A percentile compares a stretch with the other conserved stretches of the same genome.
Evolutionary conservation across 208 protist genomes (phyloP).

Genomic region (Leishmania gerbilli): DNA sequence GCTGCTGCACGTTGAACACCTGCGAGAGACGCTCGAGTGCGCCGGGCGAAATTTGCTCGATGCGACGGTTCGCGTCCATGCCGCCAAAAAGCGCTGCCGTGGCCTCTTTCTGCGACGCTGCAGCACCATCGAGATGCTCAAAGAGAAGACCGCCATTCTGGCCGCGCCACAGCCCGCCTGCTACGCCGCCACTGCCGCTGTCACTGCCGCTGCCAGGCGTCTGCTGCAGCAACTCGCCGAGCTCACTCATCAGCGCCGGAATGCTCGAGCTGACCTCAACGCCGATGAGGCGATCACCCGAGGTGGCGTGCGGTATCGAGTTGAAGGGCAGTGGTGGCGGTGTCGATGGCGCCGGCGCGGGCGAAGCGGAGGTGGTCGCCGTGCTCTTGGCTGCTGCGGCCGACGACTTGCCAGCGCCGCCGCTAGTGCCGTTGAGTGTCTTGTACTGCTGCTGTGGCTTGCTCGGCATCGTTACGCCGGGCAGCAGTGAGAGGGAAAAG

Average conservation of each 20-base stretch:
- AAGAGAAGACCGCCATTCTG: slow-evolving; percentile 40
- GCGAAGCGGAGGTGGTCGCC: background rate
- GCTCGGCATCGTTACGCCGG: slow-evolving; percentile 15
- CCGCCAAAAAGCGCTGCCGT: slow-evolving; percentile 17
- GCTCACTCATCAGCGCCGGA: slow-evolving; percentile 35
- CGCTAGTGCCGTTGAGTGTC: slow-evolving; percentile 9
- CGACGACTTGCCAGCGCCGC: slow-evolving; percentile 6
- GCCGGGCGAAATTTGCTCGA: slow-evolving; percentile 24
- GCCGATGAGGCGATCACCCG: slow-evolving; percentile 25
- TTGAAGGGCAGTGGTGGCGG: slow-evolving; percentile 20
- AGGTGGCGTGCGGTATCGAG: slow-evolving; percentile 33
- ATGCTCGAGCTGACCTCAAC: slow-evolving; percentile 31
- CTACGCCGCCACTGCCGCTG: slow-evolving; percentile 3
- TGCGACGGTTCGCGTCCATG: slow-evolving; percentile 17
- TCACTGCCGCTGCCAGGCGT: slow-evolving; percentile 14
- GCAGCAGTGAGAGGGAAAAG: background rate
- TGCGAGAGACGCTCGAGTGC: slow-evolving; percentile 31
- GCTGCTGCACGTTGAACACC: slow-evolving; percentile 26
- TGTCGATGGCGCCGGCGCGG: slow-evolving; percentile 1
- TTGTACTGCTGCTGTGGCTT: slow-evolving; percentile 15
- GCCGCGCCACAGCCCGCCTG: slow-evolving; percentile 20
- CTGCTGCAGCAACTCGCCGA: slow-evolving; percentile 33
- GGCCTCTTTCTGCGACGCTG: background rate
- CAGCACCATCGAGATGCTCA: slow-evolving; percentile 17
- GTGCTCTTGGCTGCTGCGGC: slow-evolving; percentile 3